These are phyloP conservation scores for Venturia oleaginea DNA, from an alignment of 2,329 filamentous ascomycete species.

Conservation along the genomic window DNA sequence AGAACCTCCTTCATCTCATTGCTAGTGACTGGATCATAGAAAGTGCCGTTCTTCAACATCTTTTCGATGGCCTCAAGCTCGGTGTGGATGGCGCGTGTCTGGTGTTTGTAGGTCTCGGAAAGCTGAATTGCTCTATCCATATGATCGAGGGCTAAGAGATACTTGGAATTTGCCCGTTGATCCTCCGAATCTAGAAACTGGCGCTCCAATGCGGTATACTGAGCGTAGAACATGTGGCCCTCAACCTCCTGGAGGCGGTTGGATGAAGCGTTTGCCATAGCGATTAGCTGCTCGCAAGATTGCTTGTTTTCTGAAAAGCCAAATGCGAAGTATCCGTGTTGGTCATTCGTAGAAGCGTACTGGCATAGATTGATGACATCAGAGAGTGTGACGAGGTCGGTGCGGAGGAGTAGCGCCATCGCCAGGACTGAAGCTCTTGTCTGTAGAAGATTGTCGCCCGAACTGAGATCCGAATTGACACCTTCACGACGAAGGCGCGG, in stretches of 20 bases:
- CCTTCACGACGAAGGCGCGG: conserved; percentile 26
- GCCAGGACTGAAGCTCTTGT: conserved; percentile 32
- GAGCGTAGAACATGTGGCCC: conserved; percentile 41
- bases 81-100: conserved; percentile 27
- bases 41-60: conserved; percentile 39
- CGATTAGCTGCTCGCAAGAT: conserved; percentile 35
- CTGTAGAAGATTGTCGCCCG: conserved; percentile 22
- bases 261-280: conserved; percentile 26
- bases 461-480: conserved; percentile 22
- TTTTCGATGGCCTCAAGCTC: conserved; percentile 40
- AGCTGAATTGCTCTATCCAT: conserved; percentile 21
- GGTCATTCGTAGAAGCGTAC: conserved; percentile 14
- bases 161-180: conserved; percentile 15
- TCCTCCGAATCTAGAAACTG: conserved; percentile 16
- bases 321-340: not conserved
- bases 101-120: conserved; percentile 19
- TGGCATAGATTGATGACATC: conserved; percentile 17
- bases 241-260: conserved; percentile 40
- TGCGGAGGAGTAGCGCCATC: conserved; percentile 37
- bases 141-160: conserved; percentile 18
- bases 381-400: conserved; percentile 40
- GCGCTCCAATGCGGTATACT: conserved; percentile 38
- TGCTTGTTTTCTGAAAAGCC: conserved; percentile 28
- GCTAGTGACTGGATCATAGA: conserved; percentile 36
- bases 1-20: conserved; percentile 39